Evolutionary conservation across 2,329 filamentous ascomycete genomes (phyloP).

Genomic region (Lasiodiplodia sp.): DNA sequence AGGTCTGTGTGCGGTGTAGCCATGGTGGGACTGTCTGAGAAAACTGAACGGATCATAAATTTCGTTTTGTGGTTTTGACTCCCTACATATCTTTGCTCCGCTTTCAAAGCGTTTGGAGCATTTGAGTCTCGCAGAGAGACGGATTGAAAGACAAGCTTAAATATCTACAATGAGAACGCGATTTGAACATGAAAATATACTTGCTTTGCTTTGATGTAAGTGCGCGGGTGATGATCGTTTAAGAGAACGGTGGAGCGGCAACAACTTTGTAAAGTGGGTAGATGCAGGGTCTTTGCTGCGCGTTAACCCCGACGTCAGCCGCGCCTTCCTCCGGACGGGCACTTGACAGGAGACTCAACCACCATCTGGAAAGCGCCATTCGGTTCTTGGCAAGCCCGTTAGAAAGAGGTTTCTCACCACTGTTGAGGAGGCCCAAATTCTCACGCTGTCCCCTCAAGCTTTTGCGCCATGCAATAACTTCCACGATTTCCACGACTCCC

Average conservation of each 20-base stretch:
- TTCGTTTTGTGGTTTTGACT: slow-evolving; percentile 66
- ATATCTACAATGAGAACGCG: not conserved
- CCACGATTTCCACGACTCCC: not conserved
- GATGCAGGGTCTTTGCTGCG: slow-evolving; percentile 7
- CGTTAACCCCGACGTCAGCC: slow-evolving; percentile 11
- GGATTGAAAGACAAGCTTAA: not conserved
- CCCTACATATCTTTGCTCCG: slow-evolving; percentile 63
- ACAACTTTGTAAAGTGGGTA: not conserved
- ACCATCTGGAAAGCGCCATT: not conserved
- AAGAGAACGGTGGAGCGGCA: not conserved
- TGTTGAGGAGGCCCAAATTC: not conserved
- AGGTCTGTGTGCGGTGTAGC: slow-evolving; percentile 56
- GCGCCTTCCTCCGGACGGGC: not conserved
- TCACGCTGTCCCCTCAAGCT: not conserved
- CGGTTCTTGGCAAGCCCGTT: not conserved
- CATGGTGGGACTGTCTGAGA: slow-evolving; percentile 62
- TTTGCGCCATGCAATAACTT: slow-evolving; percentile 2
- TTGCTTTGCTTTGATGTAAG: not conserved
- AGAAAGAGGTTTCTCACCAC: not conserved
- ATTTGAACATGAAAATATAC: not conserved
- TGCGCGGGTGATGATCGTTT: not conserved
- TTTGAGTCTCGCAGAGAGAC: not conserved
- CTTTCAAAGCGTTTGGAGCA: not conserved
- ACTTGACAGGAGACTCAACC: not conserved
- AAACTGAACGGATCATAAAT: slow-evolving; percentile 63